Conservation (phyloP, 768 basidiomycete genomes). For the Lactarius deliciosus region DNA sequence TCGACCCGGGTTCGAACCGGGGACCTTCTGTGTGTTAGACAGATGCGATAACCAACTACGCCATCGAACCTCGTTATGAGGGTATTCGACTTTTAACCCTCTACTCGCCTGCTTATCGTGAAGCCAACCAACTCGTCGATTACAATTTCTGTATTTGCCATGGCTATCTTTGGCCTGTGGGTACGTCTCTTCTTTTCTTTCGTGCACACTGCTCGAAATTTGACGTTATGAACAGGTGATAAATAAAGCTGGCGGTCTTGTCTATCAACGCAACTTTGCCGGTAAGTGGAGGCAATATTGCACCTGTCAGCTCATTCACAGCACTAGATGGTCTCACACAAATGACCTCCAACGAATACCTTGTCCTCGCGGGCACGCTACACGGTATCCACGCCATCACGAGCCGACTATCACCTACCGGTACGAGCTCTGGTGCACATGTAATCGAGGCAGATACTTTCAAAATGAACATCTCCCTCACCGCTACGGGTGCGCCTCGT, state of each 20-base stretch:
- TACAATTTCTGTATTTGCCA: constrained; percentile 32
- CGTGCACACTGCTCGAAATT: not conserved
- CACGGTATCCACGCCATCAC: constrained; percentile 99
- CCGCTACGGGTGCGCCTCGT: constrained; percentile 70
- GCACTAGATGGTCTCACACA: constrained; percentile 82
- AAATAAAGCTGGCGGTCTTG: constrained; percentile 96
- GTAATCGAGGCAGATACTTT: constrained; percentile 96
- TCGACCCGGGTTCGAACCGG: constrained; percentile 31
- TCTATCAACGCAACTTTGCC: constrained; percentile 90
- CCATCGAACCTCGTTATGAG: constrained; percentile 42
- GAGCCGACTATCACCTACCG: constrained; percentile 80
- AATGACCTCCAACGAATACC: constrained; percentile 89
- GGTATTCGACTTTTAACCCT: not conserved
- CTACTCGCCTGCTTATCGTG: not conserved
- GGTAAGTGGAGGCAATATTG: constrained; percentile 47
- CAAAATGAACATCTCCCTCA: constrained; percentile 90
- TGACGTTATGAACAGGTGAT: constrained; percentile 61
- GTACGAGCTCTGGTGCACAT: constrained; percentile 81
- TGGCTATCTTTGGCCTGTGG: constrained; percentile 85
- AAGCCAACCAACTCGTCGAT: not conserved
- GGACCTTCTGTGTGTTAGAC: constrained; percentile 53
- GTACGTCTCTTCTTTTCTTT: constrained; percentile 42
- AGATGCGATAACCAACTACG: constrained; percentile 79
- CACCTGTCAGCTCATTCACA: constrained; percentile 6
- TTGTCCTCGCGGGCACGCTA: constrained; percentile 93